Conservation (phyloP, 2,329 filamentous ascomycete species). For the Elsinoe batatas region DNA sequence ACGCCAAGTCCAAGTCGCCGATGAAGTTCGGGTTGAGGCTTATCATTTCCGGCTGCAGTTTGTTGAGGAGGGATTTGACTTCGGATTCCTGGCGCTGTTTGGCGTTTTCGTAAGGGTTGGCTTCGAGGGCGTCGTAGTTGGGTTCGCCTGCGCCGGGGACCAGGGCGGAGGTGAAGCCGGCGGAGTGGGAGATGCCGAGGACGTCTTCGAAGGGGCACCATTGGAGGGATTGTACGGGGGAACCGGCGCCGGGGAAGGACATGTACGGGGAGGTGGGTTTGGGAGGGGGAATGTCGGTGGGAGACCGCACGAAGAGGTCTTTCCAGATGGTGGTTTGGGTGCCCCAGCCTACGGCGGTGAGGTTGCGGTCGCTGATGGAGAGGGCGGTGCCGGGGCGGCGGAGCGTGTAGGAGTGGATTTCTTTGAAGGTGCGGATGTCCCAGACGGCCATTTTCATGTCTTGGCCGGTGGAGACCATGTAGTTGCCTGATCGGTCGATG, state of each 20-base stretch:
- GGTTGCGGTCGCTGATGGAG: constrained; percentile 76
- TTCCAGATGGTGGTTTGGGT: constrained; percentile 87
- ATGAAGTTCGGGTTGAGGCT: constrained; percentile 86
- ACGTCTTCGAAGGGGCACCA: constrained; percentile 97
- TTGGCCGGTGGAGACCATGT: constrained; percentile 90
- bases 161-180: constrained; percentile 81
- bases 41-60: constrained; percentile 95
- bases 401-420: constrained; percentile 82
- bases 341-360: constrained; percentile 85
- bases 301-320: constrained; percentile 64
- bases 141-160: constrained; percentile 92
- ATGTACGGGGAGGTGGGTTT: constrained; percentile 50
- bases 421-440: constrained; percentile 90
- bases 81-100: constrained; percentile 91
- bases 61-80: constrained; percentile 83
- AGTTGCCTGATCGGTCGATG: constrained; percentile 79
- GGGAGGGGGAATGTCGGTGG: no score
- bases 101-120: constrained; percentile 87
- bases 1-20: constrained; percentile 74
- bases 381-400: constrained; percentile 73
- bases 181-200: constrained; percentile 71
- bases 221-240: constrained; percentile 65
- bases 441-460: constrained; percentile 89
- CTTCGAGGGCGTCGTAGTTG: constrained; percentile 88
- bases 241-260: constrained; percentile 80